These are phyloP conservation scores for Nicotiana obtusifolia DNA, from an alignment of 257 asterid species.

Conservation along the genomic window DNA sequence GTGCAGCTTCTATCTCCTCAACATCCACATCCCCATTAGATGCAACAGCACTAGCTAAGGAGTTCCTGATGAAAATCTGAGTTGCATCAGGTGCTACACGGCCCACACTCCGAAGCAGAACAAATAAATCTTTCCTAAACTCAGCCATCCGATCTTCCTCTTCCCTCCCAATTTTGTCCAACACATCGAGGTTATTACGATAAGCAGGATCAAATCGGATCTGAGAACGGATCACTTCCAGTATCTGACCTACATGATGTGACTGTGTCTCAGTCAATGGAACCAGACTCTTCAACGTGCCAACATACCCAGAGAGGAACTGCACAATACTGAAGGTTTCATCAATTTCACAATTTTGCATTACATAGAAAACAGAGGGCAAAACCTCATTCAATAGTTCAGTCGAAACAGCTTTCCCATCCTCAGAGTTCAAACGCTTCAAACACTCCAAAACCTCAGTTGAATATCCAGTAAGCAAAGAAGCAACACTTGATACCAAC, in stretches of 20 bases:
- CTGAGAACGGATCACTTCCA: constrained; percentile 66
- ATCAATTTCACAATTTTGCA: constrained; percentile 67
- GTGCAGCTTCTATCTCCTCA: constrained; percentile 96
- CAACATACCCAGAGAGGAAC: constrained; percentile 79
- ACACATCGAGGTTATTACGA: constrained; percentile 52
- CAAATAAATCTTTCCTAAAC: constrained; percentile 75
- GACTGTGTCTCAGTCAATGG: constrained; percentile 61
- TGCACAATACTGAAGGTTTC: constrained; percentile 67
- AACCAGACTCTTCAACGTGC: constrained; percentile 70
- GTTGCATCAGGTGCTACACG: constrained; percentile 90
- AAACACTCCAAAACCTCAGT: constrained; percentile 75
- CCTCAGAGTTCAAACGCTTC: constrained; percentile 54
- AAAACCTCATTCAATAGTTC: constrained; percentile 83
- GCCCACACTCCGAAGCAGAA: constrained; percentile 67
- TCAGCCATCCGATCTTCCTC: constrained; percentile 94
- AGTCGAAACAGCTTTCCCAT: constrained; percentile 48
- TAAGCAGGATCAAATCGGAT: constrained; percentile 64
- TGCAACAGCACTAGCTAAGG: constrained; percentile 53
- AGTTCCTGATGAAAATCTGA: constrained; percentile 68
- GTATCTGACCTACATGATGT: constrained; percentile 68
- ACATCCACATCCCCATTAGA: constrained; percentile 60
- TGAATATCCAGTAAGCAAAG: constrained; percentile 83
- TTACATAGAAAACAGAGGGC: constrained; percentile 75
- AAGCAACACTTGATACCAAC: constrained; percentile 57
- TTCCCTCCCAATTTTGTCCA: constrained; percentile 84